Base-by-base conservation (phyloP, 768 basidiomycete species). In the Crucibulum laeve region DNA sequence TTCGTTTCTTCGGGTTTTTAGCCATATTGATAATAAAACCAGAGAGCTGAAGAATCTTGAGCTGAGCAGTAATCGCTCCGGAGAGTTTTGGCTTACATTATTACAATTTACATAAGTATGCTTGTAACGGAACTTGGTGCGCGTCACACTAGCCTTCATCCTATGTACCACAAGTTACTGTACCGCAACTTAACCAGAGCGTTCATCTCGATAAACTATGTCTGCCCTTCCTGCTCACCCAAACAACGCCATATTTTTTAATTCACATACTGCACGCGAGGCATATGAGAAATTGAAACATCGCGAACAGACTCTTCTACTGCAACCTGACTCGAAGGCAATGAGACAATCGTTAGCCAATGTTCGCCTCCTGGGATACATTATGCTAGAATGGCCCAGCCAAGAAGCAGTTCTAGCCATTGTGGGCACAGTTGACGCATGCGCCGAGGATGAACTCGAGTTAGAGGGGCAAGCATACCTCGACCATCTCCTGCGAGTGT, bases 1-100 rank as follows among this genome's bases (percentile, higher is more conserved):
- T 57, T 30, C 55, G 39, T 40, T 57, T 57, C 45, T 59, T 61
- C 4, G 52, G 49, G 34, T 45, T 50, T 40, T 58, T 61, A 11
- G 54, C 59, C 59, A 56, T 54, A 19, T 23, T 38, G 26, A 13
- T 17, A 44, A 42, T 14, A 18, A 10, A 37, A n/a, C n/a, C n/a
- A n/a, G n/a, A n/a, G n/a, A n/a, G n/a, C n/a, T n/a, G n/a, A n/a
- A n/a, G n/a, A n/a, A n/a, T n/a, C n/a, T n/a, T n/a, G n/a, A n/a
- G n/a, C n/a, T n/a, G n/a, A n/a, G n/a, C n/a, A n/a, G n/a, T n/a
- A n/a, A n/a, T n/a, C n/a, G n/a, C n/a, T n/a, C n/a, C n/a, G n/a
- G n/a, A n/a, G n/a, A n/a, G n/a, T n/a, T n/a, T n/a, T n/a, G n/a
- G n/a, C n/a, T n/a, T n/a, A n/a, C n/a, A n/a, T n/a, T n/a, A n/a